Percentiles rank a stretch among this genome's conserved stretches.
Conservation (phyloP, 1,139 yeast genomes). For the Protomyces inouyei region DNA sequence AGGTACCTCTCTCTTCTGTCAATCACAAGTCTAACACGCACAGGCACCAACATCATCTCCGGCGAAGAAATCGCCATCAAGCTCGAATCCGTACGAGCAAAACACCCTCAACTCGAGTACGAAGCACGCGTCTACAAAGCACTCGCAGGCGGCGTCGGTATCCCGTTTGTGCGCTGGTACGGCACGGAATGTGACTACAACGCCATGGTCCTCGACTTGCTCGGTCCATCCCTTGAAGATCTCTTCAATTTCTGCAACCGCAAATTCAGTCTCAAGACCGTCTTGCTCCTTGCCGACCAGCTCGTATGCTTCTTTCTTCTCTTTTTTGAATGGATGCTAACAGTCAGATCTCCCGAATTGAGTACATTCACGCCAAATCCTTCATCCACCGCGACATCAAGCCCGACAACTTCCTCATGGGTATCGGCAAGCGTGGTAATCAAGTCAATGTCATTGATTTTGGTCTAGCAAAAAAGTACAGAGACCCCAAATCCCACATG, state of each 20-base stretch:
- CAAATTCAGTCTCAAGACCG: constrained; percentile 89
- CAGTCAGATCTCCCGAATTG: constrained; percentile 67
- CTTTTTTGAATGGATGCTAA: background rate
- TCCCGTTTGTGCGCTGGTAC: constrained; percentile 94
- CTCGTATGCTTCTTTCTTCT: constrained; percentile 40
- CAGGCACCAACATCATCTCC: constrained; percentile 75
- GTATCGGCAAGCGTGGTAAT: constrained; percentile 89
- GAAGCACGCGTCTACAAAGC: constrained; percentile 87
- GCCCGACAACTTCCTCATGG: constrained; percentile 96
- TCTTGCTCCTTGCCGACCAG: constrained; percentile 87
- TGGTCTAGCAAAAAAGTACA: constrained; percentile 92
- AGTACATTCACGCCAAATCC: constrained; percentile 90
- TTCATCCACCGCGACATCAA: constrained; percentile 85
- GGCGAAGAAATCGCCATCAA: constrained; percentile 98
- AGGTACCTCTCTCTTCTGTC: constrained; percentile 1
- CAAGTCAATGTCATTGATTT: constrained; percentile 95
- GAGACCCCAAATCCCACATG: constrained; percentile 92
- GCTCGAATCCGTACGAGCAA: constrained; percentile 80
- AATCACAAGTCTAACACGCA: background rate
- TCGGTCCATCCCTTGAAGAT: constrained; percentile 95
- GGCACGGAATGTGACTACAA: constrained; percentile 96
- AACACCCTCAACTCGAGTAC: constrained; percentile 94
- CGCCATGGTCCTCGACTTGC: constrained; percentile 91
- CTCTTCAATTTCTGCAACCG: constrained; percentile 93
- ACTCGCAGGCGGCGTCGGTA: constrained; percentile 93